Conservation (phyloP, 1,284 basidiomycete genomes). For the Leccinum pachyderme region DNA sequence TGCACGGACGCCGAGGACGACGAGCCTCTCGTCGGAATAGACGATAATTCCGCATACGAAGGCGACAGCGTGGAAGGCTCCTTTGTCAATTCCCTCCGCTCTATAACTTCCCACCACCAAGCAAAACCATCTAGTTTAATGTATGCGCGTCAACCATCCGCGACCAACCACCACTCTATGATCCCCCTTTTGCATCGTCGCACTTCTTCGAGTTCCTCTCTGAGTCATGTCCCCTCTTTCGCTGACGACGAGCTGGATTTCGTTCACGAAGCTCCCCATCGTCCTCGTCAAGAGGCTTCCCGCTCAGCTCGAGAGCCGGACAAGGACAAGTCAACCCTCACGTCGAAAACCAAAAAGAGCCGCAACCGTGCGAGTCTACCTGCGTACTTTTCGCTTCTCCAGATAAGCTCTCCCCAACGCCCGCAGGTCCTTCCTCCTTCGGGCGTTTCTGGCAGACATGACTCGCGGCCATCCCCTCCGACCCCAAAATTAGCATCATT, state of each 20-base stretch:
- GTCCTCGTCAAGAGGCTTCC: constrained; percentile 19
- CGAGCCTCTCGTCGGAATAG: constrained; percentile 38
- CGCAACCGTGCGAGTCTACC: constrained; percentile 73
- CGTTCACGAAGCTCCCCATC: constrained; percentile 33
- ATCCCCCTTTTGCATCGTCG: constrained; percentile 57
- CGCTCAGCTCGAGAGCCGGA: constrained; percentile 30
- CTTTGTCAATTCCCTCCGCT: constrained; percentile 35
- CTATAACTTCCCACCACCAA: constrained; percentile 35
- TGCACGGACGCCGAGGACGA: constrained; percentile 56
- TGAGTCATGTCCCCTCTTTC: constrained; percentile 39
- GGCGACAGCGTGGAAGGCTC: constrained; percentile 24
- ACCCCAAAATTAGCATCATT: constrained; percentile 49
- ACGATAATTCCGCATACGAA: constrained; percentile 41
- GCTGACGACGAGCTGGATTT: constrained; percentile 43
- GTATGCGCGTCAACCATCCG: constrained; percentile 67
- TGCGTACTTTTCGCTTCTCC: constrained; percentile 71
- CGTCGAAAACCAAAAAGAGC: constrained; percentile 47
- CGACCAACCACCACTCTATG: constrained; percentile 65
- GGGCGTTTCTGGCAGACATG: constrained; percentile 40
- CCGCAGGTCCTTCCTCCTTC: constrained; percentile 48
- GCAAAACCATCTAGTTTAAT: constrained; percentile 42
- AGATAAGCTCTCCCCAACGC: constrained; percentile 45
- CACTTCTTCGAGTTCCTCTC: constrained; percentile 43
- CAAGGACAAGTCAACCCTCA: constrained; percentile 37
- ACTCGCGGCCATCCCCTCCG: constrained; percentile 51